Evolutionary conservation across 495 filamentous ascomycete species (phyloP), one percentile per base, ranked within the genome.

Genomic region (Tuber brumale): DNA sequence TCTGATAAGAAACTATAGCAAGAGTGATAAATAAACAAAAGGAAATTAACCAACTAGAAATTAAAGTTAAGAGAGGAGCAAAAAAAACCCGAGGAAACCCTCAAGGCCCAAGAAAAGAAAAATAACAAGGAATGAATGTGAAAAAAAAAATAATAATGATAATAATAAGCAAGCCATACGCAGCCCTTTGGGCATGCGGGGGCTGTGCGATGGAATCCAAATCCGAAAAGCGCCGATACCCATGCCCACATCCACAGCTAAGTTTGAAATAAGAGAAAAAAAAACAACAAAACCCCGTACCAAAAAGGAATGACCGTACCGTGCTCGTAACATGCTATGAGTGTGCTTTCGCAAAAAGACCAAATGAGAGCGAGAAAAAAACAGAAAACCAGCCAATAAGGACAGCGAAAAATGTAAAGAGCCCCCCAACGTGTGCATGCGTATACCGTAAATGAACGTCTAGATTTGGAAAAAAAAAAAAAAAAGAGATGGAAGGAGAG

Each of bases 271-370:
- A 66, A 66, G 12, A 31, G n/a, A 27, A 14, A 31, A 61, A 14
- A 66, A 66, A 66, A 66, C 23, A 57, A 57, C 48, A 57, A 57
- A n/a, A 27, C 23, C n/a, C 57, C 57, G 57, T 66, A 66, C 57
- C 57, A 66, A 66, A 66, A 66, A 66, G 57, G 57, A 66, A 66
- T 66, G 57, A 66, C 57, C 57, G 27, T 66, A 66, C 57, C 57
- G 57, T 66, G 27, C 57, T n/a, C 57, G 12, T 66, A 66, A 66
- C 57, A 66, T 66, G 57, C 57, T 66, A 66, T 66, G 57, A 66
- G 27, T 66, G 57, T 18, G 57, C 31, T n/a, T 66, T 66, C 14
- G 27, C n/a, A 66, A 66, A 57, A 48, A 48, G 27, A 31, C 57
- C 27, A 66, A 66, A 66, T 66, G 57, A 66, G 57, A 66, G 57